These are phyloP conservation scores for Iodosphaeria phyllophila DNA, from an alignment of 2,329 filamentous ascomycete genomes.

Conservation along the genomic window DNA sequence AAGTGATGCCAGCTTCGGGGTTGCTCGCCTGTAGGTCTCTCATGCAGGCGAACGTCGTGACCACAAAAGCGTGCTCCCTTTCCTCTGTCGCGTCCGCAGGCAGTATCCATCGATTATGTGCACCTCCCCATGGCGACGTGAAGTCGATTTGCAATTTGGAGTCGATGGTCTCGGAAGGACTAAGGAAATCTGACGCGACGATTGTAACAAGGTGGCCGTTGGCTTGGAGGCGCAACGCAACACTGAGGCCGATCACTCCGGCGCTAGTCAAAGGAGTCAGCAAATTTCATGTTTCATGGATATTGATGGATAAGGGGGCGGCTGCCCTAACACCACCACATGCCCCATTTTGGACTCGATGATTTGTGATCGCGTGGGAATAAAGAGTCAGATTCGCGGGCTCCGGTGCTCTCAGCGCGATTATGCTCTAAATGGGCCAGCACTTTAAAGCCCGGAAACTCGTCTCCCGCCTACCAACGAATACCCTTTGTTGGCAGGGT, in stretches of 20 bases:
- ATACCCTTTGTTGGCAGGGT: too few relatives aligned
- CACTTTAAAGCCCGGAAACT: too few relatives aligned
- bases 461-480: too few relatives aligned
- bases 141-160: constrained; percentile 24
- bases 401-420: too few relatives aligned
- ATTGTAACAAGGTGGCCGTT: constrained; percentile 21
- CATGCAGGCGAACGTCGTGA: constrained; percentile 24
- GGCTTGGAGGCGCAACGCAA: constrained; percentile 25
- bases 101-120: constrained; percentile 33
- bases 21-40: constrained; percentile 10
- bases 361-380: background rate
- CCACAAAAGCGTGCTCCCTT: constrained; percentile 23
- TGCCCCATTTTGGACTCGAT: constrained; percentile 7
- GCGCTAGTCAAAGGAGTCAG: constrained; percentile 18
- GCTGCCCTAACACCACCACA: constrained; percentile 11
- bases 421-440: too few relatives aligned
- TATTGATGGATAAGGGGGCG: background rate
- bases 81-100: constrained; percentile 14
- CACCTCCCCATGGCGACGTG: constrained; percentile 37
- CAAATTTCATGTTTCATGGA: too few relatives aligned
- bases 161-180: constrained; percentile 25
- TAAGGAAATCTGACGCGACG: constrained; percentile 26
- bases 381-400: too few relatives aligned
- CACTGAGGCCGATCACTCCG: constrained; percentile 31
- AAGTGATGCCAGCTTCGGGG: constrained; percentile 26